These are phyloP conservation scores for Zymoseptoria ardabiliae DNA, from an alignment of 2,329 filamentous ascomycete genomes.

Conservation along the genomic window DNA sequence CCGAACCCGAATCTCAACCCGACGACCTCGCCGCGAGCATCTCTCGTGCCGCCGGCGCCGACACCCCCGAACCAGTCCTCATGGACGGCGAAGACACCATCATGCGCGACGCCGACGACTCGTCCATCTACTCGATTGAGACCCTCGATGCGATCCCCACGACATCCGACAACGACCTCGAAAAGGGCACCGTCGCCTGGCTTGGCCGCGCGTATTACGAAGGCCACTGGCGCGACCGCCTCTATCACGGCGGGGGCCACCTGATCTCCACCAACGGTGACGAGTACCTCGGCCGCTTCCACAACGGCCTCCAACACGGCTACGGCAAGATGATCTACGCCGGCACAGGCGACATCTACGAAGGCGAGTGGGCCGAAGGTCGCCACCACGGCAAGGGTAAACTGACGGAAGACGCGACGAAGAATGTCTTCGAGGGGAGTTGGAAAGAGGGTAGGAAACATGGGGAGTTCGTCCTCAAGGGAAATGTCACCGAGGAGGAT, in stretches of 20 bases:
- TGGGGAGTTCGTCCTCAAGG: conserved; percentile 55
- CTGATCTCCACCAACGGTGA: conserved; percentile 48
- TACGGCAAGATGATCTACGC: conserved; percentile 52
- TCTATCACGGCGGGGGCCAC: conserved; percentile 48
- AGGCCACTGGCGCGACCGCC: conserved; percentile 37
- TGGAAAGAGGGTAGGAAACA: conserved; percentile 55
- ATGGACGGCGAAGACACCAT: conserved; percentile 34
- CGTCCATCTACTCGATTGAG: conserved; percentile 7
- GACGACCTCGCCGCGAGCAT: not conserved
- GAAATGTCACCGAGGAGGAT: conserved; percentile 55
- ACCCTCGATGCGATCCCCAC: conserved; percentile 31
- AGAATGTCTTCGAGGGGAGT: conserved; percentile 55
- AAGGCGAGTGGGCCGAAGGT: conserved; percentile 55
- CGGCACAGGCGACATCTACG: conserved; percentile 55
- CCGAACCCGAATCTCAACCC: not conserved
- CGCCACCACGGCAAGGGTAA: conserved; percentile 53
- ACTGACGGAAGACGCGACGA: conserved; percentile 48
- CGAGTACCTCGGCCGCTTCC: conserved; percentile 50
- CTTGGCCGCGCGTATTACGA: conserved; percentile 52
- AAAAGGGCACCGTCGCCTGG: conserved; percentile 40
- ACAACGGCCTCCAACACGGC: conserved; percentile 47
- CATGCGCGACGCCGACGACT: conserved; percentile 24
- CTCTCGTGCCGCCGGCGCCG: not conserved
- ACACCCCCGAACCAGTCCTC: conserved; percentile 26
- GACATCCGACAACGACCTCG: conserved; percentile 1